Base-by-base conservation (phyloP, 2,329 filamentous ascomycete species). In the Exophiala mesophila region DNA sequence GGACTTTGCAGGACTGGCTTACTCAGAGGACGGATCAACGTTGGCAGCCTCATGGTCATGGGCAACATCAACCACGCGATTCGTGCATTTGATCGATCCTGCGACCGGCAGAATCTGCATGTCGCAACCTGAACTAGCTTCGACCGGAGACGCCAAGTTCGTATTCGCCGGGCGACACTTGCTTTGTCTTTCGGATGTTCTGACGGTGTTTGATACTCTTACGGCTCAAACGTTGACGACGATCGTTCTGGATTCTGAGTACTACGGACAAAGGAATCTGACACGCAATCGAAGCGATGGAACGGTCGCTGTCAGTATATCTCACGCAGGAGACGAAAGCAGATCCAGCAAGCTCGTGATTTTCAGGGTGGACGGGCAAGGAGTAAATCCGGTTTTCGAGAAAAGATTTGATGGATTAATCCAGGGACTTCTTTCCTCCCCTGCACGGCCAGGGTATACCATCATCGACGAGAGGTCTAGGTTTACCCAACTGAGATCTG, bases 161-260 rank as follows among this genome's bases (percentile, higher is more conserved):
- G 78, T 74, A 4, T 82, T 94, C 39, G 65, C 92, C 2, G 82
- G 80, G 2, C 80, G 82, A 17, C 82, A 83, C 57, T 67, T 98
- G 13, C 71, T 97, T 44, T 75, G 85, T 33, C 68, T 95, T 1
- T 87, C 87, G 0, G 74, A 83, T 31, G 76, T 79, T 19, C 72
- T 96, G 6, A 73, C 79, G 29, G 82, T 95, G 24, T 95, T 88
- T 71, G 85, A 98, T 61, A 75, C 94, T 8, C 85, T 97, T 5
- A 73, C 41, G 4, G 38, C 33, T 15, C 39, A 36, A 26, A 35
- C 26, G 7, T 36, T 49, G 8, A 17, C 32, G 3, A 38, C 39
- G 10, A 39, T 48, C 32, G 15, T 17, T 6, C 41, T 52, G 5
- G 46, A 44, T 30, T 19, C 30, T 2, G 33, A 45, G 2, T 50